These are phyloP conservation scores for Paramecium pentaurelia DNA, from an alignment of 73 alveolate species.

Conservation along the genomic window DNA sequence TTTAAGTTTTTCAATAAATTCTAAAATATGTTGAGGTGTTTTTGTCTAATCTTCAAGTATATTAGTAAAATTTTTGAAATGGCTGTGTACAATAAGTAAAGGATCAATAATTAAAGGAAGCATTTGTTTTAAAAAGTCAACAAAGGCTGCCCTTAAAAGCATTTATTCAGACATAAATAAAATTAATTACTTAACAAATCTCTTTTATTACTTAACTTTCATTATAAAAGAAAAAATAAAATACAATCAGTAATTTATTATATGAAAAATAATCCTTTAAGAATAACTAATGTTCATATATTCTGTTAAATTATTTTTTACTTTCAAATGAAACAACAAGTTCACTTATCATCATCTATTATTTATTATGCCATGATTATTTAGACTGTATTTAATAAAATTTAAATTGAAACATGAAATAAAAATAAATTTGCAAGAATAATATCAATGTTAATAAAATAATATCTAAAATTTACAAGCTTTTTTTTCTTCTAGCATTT, in stretches of 20 bases:
- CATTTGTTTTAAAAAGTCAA: constrained; percentile 12
- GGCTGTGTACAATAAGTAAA: not conserved
- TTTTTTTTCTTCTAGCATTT: no score
- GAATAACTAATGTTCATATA: not conserved
- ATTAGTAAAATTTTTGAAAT: not conserved
- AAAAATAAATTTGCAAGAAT: no score
- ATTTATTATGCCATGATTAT: no score
- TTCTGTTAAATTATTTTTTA: no score
- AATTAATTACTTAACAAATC: not conserved
- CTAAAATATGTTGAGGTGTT: not conserved
- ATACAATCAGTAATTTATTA: not conserved
- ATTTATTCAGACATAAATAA: not conserved
- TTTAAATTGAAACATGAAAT: no score
- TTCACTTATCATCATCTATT: no score
- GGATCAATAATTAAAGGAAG: constrained; percentile 1
- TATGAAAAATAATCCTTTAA: not conserved
- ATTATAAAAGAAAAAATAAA: not conserved
- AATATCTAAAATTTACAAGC: no score
- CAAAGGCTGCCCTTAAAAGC: not conserved
- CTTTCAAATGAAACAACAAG: no score
- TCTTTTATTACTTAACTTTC: not conserved
- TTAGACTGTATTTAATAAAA: no score
- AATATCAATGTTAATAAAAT: no score
- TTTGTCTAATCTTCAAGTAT: not conserved
- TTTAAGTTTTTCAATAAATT: not conserved